phyloP scores from a whole-genome alignment of 768 basidiomycete genomes.

The Calocera cornea region DNA sequence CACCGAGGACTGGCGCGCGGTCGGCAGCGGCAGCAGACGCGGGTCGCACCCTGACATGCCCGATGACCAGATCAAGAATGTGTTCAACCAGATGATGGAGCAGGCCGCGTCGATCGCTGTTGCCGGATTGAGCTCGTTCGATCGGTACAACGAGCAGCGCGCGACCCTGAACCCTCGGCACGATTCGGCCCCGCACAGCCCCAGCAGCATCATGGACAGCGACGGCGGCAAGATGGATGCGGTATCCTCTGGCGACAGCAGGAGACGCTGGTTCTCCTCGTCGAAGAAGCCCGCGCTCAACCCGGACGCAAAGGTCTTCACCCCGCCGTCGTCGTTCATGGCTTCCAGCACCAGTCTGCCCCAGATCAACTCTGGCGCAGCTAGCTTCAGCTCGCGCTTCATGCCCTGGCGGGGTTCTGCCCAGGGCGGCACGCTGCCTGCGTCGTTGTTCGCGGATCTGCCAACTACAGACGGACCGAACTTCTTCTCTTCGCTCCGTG shows the following conservation, averaged over 20 bases:
- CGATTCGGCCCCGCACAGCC: background rate
- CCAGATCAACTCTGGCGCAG: background rate
- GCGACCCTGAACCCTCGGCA: background rate
- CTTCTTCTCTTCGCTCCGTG: slow-evolving; percentile 1
- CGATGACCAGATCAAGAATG: background rate
- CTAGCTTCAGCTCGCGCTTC: slow-evolving; percentile 3
- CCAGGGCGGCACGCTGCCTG: background rate
- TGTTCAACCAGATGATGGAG: background rate
- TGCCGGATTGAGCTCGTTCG: background rate
- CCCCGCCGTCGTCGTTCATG: background rate
- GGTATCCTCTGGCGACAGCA: background rate
- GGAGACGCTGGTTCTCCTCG: background rate
- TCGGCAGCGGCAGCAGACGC: slow-evolving; percentile 2
- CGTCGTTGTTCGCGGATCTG: background rate
- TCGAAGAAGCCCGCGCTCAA: background rate
- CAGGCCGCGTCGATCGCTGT: background rate
- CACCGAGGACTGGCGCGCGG: slow-evolving; percentile 3
- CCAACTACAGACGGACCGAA: background rate
- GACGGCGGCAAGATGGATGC: background rate
- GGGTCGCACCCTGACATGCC: background rate
- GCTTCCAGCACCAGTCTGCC: background rate
- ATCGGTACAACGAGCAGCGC: slow-evolving; percentile 1
- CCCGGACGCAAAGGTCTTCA: slow-evolving; percentile 2
- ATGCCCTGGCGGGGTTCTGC: background rate
- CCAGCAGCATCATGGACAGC: background rate